Evolutionary conservation across 2,329 filamentous ascomycete species (phyloP).

Genomic region (Grosmannia serpens): DNA sequence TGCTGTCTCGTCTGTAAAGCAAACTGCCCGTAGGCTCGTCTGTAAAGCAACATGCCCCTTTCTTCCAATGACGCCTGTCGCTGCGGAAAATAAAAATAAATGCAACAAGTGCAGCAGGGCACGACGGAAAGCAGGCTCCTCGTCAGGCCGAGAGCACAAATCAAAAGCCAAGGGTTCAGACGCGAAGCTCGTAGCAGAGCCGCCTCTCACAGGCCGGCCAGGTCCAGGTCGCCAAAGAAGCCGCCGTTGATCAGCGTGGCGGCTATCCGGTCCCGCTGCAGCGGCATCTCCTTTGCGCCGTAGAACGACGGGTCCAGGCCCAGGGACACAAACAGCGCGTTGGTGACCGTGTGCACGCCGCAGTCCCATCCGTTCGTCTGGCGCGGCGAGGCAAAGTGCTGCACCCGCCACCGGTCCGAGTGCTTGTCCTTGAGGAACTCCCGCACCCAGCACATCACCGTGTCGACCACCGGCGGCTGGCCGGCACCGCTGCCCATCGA

Average conservation of each 20-base stretch:
- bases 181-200: background rate
- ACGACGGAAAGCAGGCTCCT: background rate
- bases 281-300: slow-evolving; percentile 39
- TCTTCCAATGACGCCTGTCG: slow-evolving; percentile 4
- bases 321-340: slow-evolving; percentile 51
- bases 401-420: slow-evolving; percentile 40
- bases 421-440: slow-evolving; percentile 46
- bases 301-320: slow-evolving; percentile 43
- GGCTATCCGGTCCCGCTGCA: slow-evolving; percentile 51
- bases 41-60: background rate
- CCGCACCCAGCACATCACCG: slow-evolving; percentile 43
- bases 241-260: slow-evolving; percentile 56
- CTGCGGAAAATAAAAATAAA: background rate
- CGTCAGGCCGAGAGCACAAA: background rate
- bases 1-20: background rate
- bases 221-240: slow-evolving; percentile 48
- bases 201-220: slow-evolving; percentile 25
- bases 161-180: background rate
- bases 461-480: slow-evolving; percentile 24
- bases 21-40: background rate
- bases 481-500: slow-evolving; percentile 40
- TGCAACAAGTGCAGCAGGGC: no score
- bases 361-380: slow-evolving; percentile 65
- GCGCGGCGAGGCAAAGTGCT: slow-evolving; percentile 35
- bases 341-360: slow-evolving; percentile 66